Evolutionary conservation across 306 rosid genomes (phyloP).

Genomic region (Quillaja saponaria): DNA sequence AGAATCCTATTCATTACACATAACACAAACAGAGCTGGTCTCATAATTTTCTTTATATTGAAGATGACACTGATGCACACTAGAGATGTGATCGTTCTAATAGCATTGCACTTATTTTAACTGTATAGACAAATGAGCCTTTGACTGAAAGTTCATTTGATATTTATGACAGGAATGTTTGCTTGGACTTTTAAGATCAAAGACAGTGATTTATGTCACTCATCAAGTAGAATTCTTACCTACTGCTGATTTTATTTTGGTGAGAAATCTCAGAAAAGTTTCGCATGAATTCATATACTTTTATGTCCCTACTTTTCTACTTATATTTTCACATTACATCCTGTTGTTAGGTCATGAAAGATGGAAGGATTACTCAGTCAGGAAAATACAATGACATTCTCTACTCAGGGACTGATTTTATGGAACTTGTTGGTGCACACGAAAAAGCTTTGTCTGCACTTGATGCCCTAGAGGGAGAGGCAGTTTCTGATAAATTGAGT

Average conservation of each 20-base stretch:
- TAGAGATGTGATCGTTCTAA: too few relatives aligned
- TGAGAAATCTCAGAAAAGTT: constrained; percentile 38
- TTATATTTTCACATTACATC: neutral
- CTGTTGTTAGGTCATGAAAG: constrained; percentile 72
- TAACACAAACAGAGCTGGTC: too few relatives aligned
- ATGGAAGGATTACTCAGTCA: constrained; percentile 75
- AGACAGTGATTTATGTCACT: constrained; percentile 77
- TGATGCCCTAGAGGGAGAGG: constrained; percentile 32
- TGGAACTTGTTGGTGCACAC: constrained; percentile 84
- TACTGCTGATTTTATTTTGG: constrained; percentile 79
- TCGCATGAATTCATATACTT: too few relatives aligned
- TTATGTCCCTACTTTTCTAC: constrained; percentile 10
- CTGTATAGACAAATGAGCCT: too few relatives aligned
- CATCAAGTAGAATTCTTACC: constrained; percentile 94
- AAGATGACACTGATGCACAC: too few relatives aligned
- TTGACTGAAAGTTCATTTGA: too few relatives aligned
- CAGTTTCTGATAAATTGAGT: constrained; percentile 26
- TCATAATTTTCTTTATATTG: neutral
- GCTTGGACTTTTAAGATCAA: constrained; percentile 68
- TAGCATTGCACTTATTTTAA: neutral
- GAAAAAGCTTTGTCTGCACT: constrained; percentile 65
- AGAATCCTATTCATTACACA: too few relatives aligned
- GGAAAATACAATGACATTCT: constrained; percentile 73
- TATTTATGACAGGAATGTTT: constrained; percentile 62
- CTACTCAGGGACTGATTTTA: constrained; percentile 62